These are phyloP conservation scores for Didymella keratinophila DNA, from an alignment of 2,329 filamentous ascomycete species.

Conservation along the genomic window DNA sequence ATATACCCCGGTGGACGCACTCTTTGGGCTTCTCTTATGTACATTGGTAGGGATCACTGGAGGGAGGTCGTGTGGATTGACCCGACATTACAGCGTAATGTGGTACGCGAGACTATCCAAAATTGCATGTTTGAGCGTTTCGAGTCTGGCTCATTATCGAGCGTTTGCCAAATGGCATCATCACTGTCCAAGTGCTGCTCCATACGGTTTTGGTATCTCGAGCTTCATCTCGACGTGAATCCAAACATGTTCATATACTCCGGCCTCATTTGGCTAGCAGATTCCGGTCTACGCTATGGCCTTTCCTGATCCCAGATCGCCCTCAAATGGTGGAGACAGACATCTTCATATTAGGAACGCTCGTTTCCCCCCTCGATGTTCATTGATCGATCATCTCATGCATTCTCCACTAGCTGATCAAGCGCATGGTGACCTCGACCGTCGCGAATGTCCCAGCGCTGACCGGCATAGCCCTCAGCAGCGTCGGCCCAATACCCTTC, in stretches of 20 bases:
- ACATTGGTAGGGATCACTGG: neutral
- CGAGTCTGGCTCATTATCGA: too few species aligned
- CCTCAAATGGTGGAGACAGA: neutral
- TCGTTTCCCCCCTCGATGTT: neutral
- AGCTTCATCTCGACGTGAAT: neutral
- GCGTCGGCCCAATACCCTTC: constrained; percentile 89
- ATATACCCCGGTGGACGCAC: constrained; percentile 8
- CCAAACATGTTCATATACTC: neutral
- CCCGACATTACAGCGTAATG: neutral
- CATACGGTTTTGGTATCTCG: too few species aligned
- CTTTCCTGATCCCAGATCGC: neutral
- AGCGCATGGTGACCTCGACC: constrained; percentile 37
- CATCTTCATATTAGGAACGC: neutral
- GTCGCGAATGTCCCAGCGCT: constrained; percentile 97
- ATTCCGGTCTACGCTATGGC: neutral
- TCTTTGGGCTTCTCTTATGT: constrained; percentile 5
- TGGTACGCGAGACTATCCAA: neutral
- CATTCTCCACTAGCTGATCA: constrained; percentile 23
- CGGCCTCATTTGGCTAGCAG: neutral
- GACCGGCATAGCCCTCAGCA: constrained; percentile 95
- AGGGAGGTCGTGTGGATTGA: neutral
- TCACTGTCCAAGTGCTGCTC: too few species aligned
- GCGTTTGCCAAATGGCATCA: too few species aligned
- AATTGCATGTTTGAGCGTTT: too few species aligned
- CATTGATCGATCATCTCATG: too few species aligned